Percentiles rank a stretch among this genome's conserved stretches.
Evolutionary conservation across 345 rosid species (phyloP).

Genomic region (Citrus unshiu): DNA sequence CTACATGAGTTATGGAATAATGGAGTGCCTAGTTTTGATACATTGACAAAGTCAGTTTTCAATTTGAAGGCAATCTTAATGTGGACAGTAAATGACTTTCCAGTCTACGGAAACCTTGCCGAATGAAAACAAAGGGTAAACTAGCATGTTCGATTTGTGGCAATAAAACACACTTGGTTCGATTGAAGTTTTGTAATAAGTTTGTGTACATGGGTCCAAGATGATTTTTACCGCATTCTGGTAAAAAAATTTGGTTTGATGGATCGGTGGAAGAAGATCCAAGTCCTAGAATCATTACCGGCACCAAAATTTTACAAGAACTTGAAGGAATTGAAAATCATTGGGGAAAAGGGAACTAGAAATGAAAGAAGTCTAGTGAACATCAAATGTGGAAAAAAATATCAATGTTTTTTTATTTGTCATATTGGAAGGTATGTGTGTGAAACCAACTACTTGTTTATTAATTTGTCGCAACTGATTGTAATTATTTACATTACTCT

Average conservation of each 20-base stretch:
- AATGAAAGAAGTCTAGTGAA: neutral
- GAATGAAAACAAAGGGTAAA: neutral
- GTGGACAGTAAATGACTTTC: neutral
- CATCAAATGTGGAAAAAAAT: neutral
- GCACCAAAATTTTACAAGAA: neutral
- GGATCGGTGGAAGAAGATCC: neutral
- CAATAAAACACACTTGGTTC: neutral
- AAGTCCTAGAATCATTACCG: neutral
- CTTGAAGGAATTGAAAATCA: neutral
- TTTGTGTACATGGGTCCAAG: neutral
- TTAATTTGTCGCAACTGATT: too few species aligned
- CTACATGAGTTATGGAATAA: too few species aligned
- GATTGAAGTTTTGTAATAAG: neutral
- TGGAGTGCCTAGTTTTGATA: too few species aligned
- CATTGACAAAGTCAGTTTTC: too few species aligned
- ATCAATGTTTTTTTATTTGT: neutral
- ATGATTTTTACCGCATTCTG: neutral
- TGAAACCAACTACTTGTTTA: too few species aligned
- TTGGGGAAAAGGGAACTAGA: neutral
- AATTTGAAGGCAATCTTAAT: too few species aligned
- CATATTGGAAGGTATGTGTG: neutral
- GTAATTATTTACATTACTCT: too few species aligned
- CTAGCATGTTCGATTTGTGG: neutral
- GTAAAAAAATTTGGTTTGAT: neutral
- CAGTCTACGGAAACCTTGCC: neutral